phyloP scores from a whole-genome alignment of 805 yeast species.

The Kuraishia molischiana region DNA sequence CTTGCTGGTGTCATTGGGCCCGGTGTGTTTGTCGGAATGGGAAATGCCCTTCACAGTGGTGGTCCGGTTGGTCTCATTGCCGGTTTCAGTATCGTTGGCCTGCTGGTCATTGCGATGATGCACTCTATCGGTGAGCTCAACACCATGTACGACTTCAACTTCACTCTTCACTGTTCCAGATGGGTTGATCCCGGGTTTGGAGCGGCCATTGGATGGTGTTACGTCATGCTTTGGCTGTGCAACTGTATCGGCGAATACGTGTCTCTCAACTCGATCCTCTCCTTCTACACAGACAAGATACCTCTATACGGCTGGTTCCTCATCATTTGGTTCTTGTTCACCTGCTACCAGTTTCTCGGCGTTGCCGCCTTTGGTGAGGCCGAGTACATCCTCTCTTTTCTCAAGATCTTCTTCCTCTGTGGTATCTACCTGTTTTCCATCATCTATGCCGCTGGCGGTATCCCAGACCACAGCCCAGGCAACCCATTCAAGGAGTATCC shows the following conservation, averaged over 20 bases:
- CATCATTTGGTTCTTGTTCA: constrained; percentile 38
- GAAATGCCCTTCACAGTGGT: constrained; percentile 35
- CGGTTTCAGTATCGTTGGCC: constrained; percentile 43
- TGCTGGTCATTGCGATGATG: constrained; percentile 45
- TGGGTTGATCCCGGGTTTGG: constrained; percentile 48
- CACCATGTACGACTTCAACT: constrained; percentile 42
- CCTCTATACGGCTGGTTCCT: constrained; percentile 45
- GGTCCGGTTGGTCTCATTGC: constrained; percentile 43
- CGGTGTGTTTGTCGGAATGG: constrained; percentile 41
- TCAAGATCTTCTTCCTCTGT: constrained; percentile 34
- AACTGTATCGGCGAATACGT: constrained; percentile 28
- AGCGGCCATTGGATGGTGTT: constrained; percentile 42
- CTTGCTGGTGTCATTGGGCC: constrained; percentile 55
- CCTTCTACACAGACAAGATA: constrained; percentile 38
- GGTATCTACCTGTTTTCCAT: constrained; percentile 41
- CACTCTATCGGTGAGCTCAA: constrained; percentile 47
- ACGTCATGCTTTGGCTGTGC: constrained; percentile 31
- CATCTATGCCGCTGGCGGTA: constrained; percentile 27
- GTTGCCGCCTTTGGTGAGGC: constrained; percentile 45
- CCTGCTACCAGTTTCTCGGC: constrained; percentile 37
- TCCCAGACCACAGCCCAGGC: constrained; percentile 16
- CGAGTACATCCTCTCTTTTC: constrained; percentile 40
- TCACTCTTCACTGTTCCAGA: constrained; percentile 40
- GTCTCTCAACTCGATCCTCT: constrained; percentile 36
- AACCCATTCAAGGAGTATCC: constrained; percentile 19